phyloP scores from a whole-genome alignment of 768 basidiomycete species.

The Rhodosporidiobolus sp. region DNA sequence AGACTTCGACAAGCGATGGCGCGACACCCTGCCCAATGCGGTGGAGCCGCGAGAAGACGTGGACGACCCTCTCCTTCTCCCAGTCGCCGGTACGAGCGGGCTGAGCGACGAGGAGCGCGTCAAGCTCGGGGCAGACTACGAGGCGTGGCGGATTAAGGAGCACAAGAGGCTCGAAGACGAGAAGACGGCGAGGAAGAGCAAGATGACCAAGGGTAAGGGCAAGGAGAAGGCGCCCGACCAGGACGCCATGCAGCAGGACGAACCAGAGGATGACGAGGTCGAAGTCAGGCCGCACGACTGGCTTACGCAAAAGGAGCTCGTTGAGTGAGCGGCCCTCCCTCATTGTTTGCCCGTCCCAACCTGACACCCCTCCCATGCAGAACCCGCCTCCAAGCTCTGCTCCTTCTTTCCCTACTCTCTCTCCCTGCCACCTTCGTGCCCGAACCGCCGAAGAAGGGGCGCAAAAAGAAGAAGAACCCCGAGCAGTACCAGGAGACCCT shows the following conservation, averaged over 20 bases:
- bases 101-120: background rate
- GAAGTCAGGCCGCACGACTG: background rate
- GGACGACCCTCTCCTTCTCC: background rate
- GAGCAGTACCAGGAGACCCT: constrained; percentile 30
- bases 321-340: constrained; percentile 2
- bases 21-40: background rate
- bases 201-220: constrained; percentile 14
- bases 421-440: constrained; percentile 2
- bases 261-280: background rate
- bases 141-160: constrained; percentile 12
- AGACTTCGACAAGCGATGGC: constrained; percentile 32
- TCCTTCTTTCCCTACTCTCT: constrained; percentile 29
- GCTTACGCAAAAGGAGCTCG: constrained; percentile 13
- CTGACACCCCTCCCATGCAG: background rate
- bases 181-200: background rate
- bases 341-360: background rate
- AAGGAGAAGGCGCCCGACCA: constrained; percentile 20
- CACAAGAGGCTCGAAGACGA: constrained; percentile 9
- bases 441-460: constrained; percentile 21
- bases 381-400: constrained; percentile 34
- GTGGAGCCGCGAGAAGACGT: background rate
- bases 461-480: constrained; percentile 31
- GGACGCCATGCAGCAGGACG: constrained; percentile 1
- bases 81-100: background rate
- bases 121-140: background rate